A percentile compares a stretch with the other conserved stretches of the same genome.
These are phyloP conservation scores for Apiotrichum porosum DNA, from an alignment of 1,284 basidiomycete species.

Conservation along the genomic window DNA sequence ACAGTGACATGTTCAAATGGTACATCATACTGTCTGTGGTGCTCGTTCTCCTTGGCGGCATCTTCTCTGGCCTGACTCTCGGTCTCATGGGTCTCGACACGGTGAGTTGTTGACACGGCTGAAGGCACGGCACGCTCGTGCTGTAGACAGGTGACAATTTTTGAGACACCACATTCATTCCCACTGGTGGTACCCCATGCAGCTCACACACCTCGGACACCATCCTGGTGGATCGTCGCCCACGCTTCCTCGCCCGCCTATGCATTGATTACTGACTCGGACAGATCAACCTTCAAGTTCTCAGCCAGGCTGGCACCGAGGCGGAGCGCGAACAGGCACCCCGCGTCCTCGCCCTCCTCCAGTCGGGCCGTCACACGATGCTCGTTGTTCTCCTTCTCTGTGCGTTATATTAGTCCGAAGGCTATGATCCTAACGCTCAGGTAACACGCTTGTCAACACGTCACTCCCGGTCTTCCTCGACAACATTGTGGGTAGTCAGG, in stretches of 20 bases:
- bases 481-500: slow-evolving; percentile 28
- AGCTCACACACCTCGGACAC: not conserved
- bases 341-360: slow-evolving; percentile 49
- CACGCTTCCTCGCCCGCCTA: no score
- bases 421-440: no score
- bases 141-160: no score
- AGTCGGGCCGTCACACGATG: slow-evolving; percentile 48
- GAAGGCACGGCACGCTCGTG: no score
- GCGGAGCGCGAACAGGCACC: slow-evolving; percentile 48
- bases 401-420: no score
- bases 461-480: slow-evolving; percentile 53
- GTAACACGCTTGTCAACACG: slow-evolving; percentile 53
- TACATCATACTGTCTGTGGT: slow-evolving; percentile 26
- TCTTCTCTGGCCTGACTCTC: slow-evolving; percentile 53
- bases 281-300: slow-evolving; percentile 45
- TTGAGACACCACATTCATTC: no score
- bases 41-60: slow-evolving; percentile 45
- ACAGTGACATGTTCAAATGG: slow-evolving; percentile 30
- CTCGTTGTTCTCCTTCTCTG: slow-evolving; percentile 50
- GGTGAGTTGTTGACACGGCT: no score
- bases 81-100: slow-evolving; percentile 53
- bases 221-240: no score
- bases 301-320: slow-evolving; percentile 47
- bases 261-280: no score
- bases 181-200: not conserved